These are phyloP conservation scores for Venturia oleaginea DNA, from an alignment of 2,329 filamentous ascomycete genomes.

Conservation along the genomic window DNA sequence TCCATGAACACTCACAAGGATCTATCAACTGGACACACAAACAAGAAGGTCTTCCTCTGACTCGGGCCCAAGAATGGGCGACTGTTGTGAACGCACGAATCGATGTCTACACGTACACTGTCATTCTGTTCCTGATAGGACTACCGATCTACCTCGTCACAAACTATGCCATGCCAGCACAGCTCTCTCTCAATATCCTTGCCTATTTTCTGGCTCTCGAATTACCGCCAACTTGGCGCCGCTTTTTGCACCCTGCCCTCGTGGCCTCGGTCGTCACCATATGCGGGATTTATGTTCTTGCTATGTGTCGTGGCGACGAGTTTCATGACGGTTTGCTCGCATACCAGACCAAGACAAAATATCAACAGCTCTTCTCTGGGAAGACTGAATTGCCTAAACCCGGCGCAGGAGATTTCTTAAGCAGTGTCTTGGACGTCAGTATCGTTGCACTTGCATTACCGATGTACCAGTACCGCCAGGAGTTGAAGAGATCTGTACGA, in stretches of 20 bases:
- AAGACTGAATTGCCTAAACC: slow-evolving; percentile 27
- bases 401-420: slow-evolving; percentile 50
- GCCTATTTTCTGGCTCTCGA: slow-evolving; percentile 43
- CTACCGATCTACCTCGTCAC: slow-evolving; percentile 46
- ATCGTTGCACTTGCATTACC: slow-evolving; percentile 52
- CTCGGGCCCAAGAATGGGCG: slow-evolving; percentile 44
- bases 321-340: slow-evolving; percentile 35
- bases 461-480: slow-evolving; percentile 52
- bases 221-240: slow-evolving; percentile 40
- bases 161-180: slow-evolving; percentile 41
- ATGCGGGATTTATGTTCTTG: slow-evolving; percentile 45
- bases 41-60: slow-evolving; percentile 36
- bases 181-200: slow-evolving; percentile 42
- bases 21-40: slow-evolving; percentile 16
- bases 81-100: slow-evolving; percentile 37
- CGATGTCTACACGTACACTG: slow-evolving; percentile 37
- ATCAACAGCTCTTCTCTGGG: slow-evolving; percentile 46
- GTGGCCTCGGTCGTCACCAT: slow-evolving; percentile 47
- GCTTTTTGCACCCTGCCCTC: slow-evolving; percentile 50
- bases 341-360: slow-evolving; percentile 47
- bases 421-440: slow-evolving; percentile 46
- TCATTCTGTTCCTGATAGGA: slow-evolving; percentile 40
- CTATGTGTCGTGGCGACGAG: slow-evolving; percentile 33
- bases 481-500: slow-evolving; percentile 40
- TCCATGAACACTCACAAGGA: not conserved